Evolutionary conservation across 1,139 yeast genomes (phyloP).

Genomic region (Insectozyma bohioensis): DNA sequence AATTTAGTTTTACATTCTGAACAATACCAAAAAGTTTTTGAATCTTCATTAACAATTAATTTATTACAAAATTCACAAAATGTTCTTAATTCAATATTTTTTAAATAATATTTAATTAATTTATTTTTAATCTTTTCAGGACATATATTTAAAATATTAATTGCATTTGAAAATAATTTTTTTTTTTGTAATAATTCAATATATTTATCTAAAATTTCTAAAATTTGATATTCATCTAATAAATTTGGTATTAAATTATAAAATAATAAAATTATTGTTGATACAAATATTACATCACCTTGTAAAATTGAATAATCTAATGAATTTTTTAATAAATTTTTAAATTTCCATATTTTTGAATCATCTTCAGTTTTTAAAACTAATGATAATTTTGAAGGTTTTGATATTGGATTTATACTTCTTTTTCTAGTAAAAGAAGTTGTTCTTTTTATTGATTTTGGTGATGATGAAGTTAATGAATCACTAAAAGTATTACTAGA

Average conservation of each 20-base stretch:
- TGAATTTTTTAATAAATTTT: slow-evolving; percentile 38
- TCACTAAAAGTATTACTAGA: slow-evolving; percentile 6
- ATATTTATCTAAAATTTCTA: slow-evolving; percentile 61
- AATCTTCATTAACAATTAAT: slow-evolving; percentile 62
- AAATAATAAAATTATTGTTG: slow-evolving; percentile 61
- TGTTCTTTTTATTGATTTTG: slow-evolving; percentile 5
- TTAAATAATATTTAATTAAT: slow-evolving; percentile 46
- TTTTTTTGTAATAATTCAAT: slow-evolving; percentile 55
- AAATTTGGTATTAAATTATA: slow-evolving; percentile 28
- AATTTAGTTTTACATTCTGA: slow-evolving; percentile 61
- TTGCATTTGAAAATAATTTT: slow-evolving; percentile 56
- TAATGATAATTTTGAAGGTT: slow-evolving; percentile 26
- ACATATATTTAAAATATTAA: slow-evolving; percentile 53
- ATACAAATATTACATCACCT: slow-evolving; percentile 66
- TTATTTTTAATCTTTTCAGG: slow-evolving; percentile 36
- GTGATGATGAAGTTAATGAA: slow-evolving; percentile 9
- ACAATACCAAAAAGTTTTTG: slow-evolving; percentile 78
- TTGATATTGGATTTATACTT: slow-evolving; percentile 1
- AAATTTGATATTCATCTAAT: slow-evolving; percentile 17
- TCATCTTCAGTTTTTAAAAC: slow-evolving; percentile 19
- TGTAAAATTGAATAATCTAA: slow-evolving; percentile 55
- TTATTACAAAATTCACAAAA: slow-evolving; percentile 70
- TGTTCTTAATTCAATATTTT: slow-evolving; percentile 53
- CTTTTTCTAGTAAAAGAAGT: slow-evolving; percentile 5
- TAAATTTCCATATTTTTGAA: slow-evolving; percentile 33